These are phyloP conservation scores for Papiliotrema terrestris DNA, from an alignment of 1,284 basidiomycete genomes.

Conservation along the genomic window DNA sequence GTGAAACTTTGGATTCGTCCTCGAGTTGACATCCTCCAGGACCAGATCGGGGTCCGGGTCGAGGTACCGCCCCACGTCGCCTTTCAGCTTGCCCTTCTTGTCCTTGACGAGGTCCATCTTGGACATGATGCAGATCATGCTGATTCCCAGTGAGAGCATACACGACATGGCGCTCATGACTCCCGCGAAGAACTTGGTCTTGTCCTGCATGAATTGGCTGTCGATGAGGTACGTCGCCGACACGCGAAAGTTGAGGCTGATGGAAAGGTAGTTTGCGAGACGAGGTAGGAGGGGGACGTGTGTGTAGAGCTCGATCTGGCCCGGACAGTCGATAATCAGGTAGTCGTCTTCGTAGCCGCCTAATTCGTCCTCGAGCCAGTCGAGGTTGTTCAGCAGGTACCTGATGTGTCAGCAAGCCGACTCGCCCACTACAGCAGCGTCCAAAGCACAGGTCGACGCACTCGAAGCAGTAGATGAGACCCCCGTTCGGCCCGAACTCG, in stretches of 20 bases:
- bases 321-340: constrained; percentile 96
- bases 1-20: constrained; percentile 82
- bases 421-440: not conserved
- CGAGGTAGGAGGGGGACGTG: constrained; percentile 94
- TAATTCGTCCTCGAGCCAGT: constrained; percentile 98
- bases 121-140: constrained; percentile 96
- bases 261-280: constrained; percentile 62
- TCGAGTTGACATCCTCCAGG: constrained; percentile 61
- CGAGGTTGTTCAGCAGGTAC: constrained; percentile 93
- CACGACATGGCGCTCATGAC: constrained; percentile 97
- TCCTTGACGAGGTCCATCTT: constrained; percentile 97
- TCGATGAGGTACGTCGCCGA: constrained; percentile 90
- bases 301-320: constrained; percentile 98
- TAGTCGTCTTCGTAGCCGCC: constrained; percentile 96
- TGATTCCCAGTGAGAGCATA: constrained; percentile 96
- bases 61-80: constrained; percentile 81
- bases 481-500: constrained; percentile 94
- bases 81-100: constrained; percentile 65
- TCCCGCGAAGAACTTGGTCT: constrained; percentile 98
- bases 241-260: constrained; percentile 67
- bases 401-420: constrained; percentile 51
- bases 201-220: constrained; percentile 98
- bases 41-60: constrained; percentile 95
- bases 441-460: constrained; percentile 57
- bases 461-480: constrained; percentile 98